Evolutionary conservation across 306 rosid species (phyloP).

Genomic region (Betula pendula): DNA sequence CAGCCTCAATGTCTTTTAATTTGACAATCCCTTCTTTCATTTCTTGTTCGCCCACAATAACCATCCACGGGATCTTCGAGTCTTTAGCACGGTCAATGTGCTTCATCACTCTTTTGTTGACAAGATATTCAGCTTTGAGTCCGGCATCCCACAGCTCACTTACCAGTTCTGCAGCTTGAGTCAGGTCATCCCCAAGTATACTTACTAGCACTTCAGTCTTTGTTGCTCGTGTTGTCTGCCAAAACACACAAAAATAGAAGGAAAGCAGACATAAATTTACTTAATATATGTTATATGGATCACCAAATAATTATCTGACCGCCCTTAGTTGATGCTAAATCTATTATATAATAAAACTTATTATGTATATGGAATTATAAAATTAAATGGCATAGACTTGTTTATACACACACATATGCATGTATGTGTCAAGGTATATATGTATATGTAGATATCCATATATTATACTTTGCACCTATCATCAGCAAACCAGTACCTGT

Average conservation of each 20-base stretch:
- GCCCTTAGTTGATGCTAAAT: background rate
- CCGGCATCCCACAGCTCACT: slow-evolving; percentile 73
- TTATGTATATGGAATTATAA: background rate
- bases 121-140: slow-evolving; percentile 63
- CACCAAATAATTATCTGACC: background rate
- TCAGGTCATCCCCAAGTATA: slow-evolving; percentile 65
- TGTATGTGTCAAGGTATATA: background rate
- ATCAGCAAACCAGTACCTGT: background rate
- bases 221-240: slow-evolving; percentile 70
- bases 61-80: slow-evolving; percentile 84
- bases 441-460: background rate
- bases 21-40: slow-evolving; percentile 59
- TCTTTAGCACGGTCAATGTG: slow-evolving; percentile 77
- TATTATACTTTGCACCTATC: background rate
- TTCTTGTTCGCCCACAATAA: slow-evolving; percentile 73
- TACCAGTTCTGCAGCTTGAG: slow-evolving; percentile 64
- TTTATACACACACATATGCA: too few relatives aligned
- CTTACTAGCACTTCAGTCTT: slow-evolving; percentile 86
- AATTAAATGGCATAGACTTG: background rate
- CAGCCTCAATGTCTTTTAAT: slow-evolving; percentile 52
- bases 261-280: background rate
- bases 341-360: too few relatives aligned
- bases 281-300: background rate
- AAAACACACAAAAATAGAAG: background rate
- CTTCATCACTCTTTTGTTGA: slow-evolving; percentile 57